Evolutionary conservation across 257 asterid genomes (phyloP).

Genomic region (Leonotis leonurus): DNA sequence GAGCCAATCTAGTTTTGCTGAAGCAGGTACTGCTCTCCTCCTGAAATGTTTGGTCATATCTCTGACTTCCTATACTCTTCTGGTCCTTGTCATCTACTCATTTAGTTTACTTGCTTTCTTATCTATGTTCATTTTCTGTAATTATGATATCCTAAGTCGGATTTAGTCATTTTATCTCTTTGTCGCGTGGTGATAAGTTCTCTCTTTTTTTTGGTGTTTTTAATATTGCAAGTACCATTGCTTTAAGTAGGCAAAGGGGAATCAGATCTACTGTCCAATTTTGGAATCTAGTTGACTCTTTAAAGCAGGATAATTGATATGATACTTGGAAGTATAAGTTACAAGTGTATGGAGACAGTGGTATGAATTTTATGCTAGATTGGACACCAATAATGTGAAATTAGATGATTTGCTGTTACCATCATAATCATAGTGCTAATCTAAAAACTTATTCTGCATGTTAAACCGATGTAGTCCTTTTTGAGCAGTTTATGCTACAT

Average conservation of each 20-base stretch:
- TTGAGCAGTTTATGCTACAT: not conserved
- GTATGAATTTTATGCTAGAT: not conserved
- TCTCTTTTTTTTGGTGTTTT: no score
- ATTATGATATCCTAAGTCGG: not conserved
- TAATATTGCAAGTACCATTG: not conserved
- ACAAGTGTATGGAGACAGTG: not conserved
- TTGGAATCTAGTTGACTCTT: not conserved
- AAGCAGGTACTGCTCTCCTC: conserved; percentile 37
- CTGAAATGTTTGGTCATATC: conserved; percentile 1
- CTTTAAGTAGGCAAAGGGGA: conserved; percentile 2
- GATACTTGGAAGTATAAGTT: not conserved
- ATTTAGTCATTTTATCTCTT: not conserved
- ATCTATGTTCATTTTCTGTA: no score
- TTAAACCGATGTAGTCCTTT: not conserved
- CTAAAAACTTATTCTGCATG: not conserved
- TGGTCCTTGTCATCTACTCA: not conserved
- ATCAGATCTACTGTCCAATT: not conserved
- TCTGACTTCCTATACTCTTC: not conserved
- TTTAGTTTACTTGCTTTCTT: not conserved
- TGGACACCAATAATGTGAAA: not conserved
- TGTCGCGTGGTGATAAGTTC: not conserved
- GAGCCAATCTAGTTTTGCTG: conserved; percentile 27
- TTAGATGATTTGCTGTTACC: not conserved
- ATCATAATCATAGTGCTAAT: not conserved
- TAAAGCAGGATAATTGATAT: not conserved